phyloP scores from a whole-genome alignment of 129 eudicot genomes.

The Solidago caesia region DNA sequence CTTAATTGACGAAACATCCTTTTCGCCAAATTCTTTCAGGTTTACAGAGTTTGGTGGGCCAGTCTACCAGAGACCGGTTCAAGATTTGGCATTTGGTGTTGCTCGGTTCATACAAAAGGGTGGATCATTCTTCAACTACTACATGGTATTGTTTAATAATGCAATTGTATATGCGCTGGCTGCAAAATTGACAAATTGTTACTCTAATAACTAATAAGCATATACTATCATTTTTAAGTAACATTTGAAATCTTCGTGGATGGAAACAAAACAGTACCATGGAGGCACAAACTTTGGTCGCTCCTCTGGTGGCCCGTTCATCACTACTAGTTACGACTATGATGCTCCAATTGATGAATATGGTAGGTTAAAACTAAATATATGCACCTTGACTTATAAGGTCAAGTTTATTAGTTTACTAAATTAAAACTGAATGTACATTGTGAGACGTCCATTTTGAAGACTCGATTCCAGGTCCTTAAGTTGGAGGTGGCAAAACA shows the following conservation, averaged over 20 bases:
- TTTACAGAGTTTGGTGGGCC: constrained; percentile 90
- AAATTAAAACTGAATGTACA: not conserved
- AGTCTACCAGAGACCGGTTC: constrained; percentile 68
- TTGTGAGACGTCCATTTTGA: not conserved
- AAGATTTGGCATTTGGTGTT: constrained; percentile 94
- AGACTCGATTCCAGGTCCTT: not conserved
- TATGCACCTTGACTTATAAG: constrained; percentile 1
- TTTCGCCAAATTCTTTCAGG: constrained; percentile 38
- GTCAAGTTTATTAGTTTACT: constrained; percentile 3
- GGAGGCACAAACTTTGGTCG: constrained; percentile 99
- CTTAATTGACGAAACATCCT: not conserved
- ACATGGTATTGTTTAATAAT: constrained; percentile 63
- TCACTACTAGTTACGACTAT: constrained; percentile 95
- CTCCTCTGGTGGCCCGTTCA: constrained; percentile 94
- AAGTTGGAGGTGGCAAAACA: not conserved
- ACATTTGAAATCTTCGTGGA: constrained; percentile 15
- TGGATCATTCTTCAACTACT: constrained; percentile 82
- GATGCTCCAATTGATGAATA: constrained; percentile 99
- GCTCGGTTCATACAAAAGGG: constrained; percentile 81
- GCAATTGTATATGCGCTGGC: not conserved
- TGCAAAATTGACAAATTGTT: not conserved
- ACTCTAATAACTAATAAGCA: not conserved
- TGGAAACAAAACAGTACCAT: constrained; percentile 60
- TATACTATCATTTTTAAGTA: not conserved
- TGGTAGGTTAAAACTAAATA: constrained; percentile 41